phyloP scores from a whole-genome alignment of 345 rosid genomes.

The Raphanus raphanistrum region DNA sequence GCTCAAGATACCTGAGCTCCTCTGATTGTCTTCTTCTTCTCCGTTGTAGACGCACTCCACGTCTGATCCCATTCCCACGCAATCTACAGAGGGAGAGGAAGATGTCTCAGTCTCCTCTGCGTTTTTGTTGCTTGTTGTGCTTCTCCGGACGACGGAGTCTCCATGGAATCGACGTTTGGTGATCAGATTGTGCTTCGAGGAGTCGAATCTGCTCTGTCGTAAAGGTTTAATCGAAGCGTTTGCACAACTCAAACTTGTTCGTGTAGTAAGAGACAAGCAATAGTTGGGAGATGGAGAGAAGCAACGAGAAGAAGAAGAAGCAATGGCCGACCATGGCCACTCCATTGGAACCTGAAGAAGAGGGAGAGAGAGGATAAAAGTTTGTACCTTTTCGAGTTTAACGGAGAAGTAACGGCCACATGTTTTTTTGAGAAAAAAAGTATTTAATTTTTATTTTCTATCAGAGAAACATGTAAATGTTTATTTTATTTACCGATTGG shows the following conservation, averaged over 20 bases:
- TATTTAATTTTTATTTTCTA: conserved; percentile 10
- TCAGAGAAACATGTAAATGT: neutral
- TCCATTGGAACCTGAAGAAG: conserved; percentile 30
- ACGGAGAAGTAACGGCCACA: conserved; percentile 32
- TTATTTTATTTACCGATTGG: too few relatives aligned
- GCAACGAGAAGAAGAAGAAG: conserved; percentile 16
- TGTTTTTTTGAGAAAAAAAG: neutral
- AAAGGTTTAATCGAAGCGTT: neutral
- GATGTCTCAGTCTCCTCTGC: conserved; percentile 31
- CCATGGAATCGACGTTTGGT: conserved; percentile 29
- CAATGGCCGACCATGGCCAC: conserved; percentile 33
- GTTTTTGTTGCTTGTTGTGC: conserved; percentile 38
- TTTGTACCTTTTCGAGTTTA: conserved; percentile 27
- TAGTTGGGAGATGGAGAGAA: conserved; percentile 19
- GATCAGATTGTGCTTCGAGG: conserved; percentile 18
- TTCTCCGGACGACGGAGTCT: conserved; percentile 31
- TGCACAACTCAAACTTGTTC: neutral
- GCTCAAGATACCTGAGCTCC: conserved; percentile 27
- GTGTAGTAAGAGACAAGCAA: conserved; percentile 11
- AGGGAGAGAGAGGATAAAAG: conserved; percentile 4
- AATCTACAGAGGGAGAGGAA: conserved; percentile 31
- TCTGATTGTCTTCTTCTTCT: conserved; percentile 30
- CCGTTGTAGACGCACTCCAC: conserved; percentile 46
- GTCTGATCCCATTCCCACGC: conserved; percentile 59
- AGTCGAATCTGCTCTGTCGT: conserved; percentile 6